A percentile compares a stretch with the other conserved stretches of the same genome.
phyloP scores from a whole-genome alignment of 768 basidiomycete genomes.

The Amanita pseudoporphyria region DNA sequence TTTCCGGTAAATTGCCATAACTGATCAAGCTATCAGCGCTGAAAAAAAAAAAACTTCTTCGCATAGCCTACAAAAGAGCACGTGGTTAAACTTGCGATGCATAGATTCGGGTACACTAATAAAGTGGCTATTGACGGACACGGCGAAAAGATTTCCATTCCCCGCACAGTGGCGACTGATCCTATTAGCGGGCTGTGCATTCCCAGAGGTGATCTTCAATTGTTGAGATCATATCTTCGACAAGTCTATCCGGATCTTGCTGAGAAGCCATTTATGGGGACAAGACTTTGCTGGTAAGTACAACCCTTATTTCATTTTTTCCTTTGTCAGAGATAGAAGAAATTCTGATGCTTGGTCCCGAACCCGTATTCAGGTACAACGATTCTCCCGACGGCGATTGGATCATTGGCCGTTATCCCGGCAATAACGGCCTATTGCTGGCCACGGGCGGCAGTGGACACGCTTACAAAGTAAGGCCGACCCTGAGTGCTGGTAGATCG shows the following conservation, averaged over 20 bases:
- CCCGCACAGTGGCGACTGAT: slow-evolving; percentile 63
- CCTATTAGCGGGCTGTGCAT: slow-evolving; percentile 51
- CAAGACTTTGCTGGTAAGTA: slow-evolving; percentile 84
- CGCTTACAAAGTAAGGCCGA: slow-evolving; percentile 62
- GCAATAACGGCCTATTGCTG: slow-evolving; percentile 51
- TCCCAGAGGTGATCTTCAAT: slow-evolving; percentile 42
- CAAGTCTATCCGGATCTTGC: slow-evolving; percentile 28
- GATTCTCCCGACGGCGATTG: slow-evolving; percentile 84
- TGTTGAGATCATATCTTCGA: slow-evolving; percentile 42
- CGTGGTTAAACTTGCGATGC: slow-evolving; percentile 72
- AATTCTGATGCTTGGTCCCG: too few species aligned
- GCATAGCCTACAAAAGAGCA: slow-evolving; percentile 35
- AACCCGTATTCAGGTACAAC: too few species aligned
- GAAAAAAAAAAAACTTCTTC: neutral
- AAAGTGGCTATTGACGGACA: slow-evolving; percentile 17
- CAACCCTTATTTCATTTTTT: slow-evolving; percentile 8
- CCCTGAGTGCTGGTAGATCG: too few species aligned
- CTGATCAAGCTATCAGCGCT: neutral
- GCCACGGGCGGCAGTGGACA: slow-evolving; percentile 89
- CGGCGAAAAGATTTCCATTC: slow-evolving; percentile 47
- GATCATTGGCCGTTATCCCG: slow-evolving; percentile 69
- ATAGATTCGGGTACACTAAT: slow-evolving; percentile 63
- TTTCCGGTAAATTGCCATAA: slow-evolving; percentile 50
- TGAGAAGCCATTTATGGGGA: slow-evolving; percentile 22
- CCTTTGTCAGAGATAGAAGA: neutral